Percentiles rank a stretch among this genome's conserved stretches.
Conservation (phyloP, 129 eudicot species). For the Lactuca sativa region DNA sequence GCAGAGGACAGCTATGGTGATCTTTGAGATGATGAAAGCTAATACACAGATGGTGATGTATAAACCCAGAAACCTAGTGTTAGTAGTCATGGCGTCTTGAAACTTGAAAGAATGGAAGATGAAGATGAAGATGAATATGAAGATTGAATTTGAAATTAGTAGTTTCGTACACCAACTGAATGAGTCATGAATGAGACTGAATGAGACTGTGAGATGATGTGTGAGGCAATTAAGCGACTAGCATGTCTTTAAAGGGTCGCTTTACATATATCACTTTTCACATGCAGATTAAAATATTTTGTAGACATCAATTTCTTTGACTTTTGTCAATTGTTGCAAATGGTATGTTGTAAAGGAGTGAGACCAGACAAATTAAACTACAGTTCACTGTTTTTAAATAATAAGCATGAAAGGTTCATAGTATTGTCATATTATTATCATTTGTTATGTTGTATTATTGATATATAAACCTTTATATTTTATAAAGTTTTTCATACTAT, state of each 20-base stretch:
- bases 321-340: constrained; percentile 13
- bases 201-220: neutral
- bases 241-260: neutral
- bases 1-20: constrained; percentile 64
- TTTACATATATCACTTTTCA: neutral
- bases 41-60: constrained; percentile 68
- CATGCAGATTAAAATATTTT: constrained; percentile 19
- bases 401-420: no score
- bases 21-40: constrained; percentile 71
- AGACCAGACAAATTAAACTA: no score
- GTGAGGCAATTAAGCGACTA: constrained; percentile 8
- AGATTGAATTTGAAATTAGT: no score
- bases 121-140: neutral
- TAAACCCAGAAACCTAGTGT: constrained; percentile 40
- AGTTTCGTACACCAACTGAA: no score
- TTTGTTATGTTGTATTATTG: no score
- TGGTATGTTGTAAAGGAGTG: neutral
- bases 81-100: constrained; percentile 40
- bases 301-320: constrained; percentile 16
- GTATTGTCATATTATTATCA: no score
- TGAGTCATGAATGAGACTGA: no score
- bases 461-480: no score
- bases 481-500: no score
- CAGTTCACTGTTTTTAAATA: no score
- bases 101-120: neutral